Evolutionary conservation across 2,329 filamentous ascomycete species (phyloP).

Genomic region (Monilinia aucupariae): DNA sequence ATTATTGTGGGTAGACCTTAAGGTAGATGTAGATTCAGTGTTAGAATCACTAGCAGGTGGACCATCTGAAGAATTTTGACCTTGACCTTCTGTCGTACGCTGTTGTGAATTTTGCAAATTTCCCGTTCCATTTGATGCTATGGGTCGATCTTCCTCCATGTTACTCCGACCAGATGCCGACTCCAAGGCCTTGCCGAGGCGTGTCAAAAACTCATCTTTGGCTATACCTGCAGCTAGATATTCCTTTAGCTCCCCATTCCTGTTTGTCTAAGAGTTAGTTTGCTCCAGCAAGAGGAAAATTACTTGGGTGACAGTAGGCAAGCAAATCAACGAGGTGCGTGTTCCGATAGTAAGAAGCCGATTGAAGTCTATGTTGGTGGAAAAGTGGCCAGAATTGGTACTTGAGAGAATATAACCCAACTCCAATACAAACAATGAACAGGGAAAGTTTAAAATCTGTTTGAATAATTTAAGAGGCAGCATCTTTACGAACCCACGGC

Average conservation of each 20-base stretch:
- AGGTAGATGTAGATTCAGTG: neutral
- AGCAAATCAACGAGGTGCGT: neutral
- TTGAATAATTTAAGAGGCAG: neutral
- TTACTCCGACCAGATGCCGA: neutral
- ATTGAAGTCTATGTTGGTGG: neutral
- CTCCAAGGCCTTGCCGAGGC: conserved; percentile 42
- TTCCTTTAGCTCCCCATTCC: conserved; percentile 70
- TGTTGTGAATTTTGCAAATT: neutral
- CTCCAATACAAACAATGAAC: neutral
- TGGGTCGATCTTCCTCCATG: neutral
- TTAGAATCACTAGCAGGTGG: neutral
- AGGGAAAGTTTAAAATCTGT: neutral
- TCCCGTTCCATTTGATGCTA: neutral
- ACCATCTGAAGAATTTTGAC: neutral
- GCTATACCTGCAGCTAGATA: conserved; percentile 62
- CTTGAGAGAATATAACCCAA: neutral
- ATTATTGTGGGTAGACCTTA: neutral
- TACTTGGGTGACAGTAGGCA: neutral
- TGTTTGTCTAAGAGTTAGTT: conserved; percentile 30
- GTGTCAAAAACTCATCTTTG: conserved; percentile 60
- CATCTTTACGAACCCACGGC: neutral
- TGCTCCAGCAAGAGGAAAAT: neutral
- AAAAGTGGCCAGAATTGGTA: neutral
- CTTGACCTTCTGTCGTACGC: neutral
- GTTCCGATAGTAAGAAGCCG: neutral